These are phyloP conservation scores for Chaetomium fimeti DNA, from an alignment of 495 filamentous ascomycete species.

Conservation along the genomic window DNA sequence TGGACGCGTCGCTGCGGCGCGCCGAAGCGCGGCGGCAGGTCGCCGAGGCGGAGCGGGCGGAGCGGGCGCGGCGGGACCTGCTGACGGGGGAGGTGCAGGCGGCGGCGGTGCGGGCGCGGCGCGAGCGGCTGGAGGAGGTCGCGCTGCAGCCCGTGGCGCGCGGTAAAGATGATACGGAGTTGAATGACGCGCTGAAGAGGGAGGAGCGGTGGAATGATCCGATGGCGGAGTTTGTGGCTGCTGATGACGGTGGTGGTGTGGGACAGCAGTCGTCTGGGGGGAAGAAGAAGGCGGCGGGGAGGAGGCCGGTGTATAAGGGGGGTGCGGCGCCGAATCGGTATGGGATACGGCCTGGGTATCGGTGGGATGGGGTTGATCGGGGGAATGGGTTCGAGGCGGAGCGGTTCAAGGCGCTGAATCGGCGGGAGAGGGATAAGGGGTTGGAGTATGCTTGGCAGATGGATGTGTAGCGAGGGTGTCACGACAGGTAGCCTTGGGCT, in stretches of 20 bases:
- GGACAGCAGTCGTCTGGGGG: no score
- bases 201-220: constrained; percentile 89
- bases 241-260: constrained; percentile 37
- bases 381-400: constrained; percentile 93
- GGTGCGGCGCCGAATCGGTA: constrained; percentile 86
- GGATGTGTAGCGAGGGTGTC: constrained; percentile 61
- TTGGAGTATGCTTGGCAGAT: constrained; percentile 95
- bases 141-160: constrained; percentile 77
- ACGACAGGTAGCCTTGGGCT: not conserved
- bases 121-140: constrained; percentile 69
- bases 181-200: constrained; percentile 81
- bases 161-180: constrained; percentile 70
- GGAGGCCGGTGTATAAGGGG: constrained; percentile 75
- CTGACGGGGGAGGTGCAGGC: constrained; percentile 83
- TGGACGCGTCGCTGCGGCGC: constrained; percentile 86
- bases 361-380: constrained; percentile 97
- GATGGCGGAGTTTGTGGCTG: constrained; percentile 71
- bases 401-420: constrained; percentile 83
- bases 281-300: constrained; percentile 46
- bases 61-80: constrained; percentile 59
- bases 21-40: constrained; percentile 75
- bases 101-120: constrained; percentile 51
- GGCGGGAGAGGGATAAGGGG: constrained; percentile 66
- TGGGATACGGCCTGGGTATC: constrained; percentile 84
- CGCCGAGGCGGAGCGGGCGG: constrained; percentile 66